phyloP scores from a whole-genome alignment of 805 yeast genomes.

The Torulaspora gathmanii region DNA sequence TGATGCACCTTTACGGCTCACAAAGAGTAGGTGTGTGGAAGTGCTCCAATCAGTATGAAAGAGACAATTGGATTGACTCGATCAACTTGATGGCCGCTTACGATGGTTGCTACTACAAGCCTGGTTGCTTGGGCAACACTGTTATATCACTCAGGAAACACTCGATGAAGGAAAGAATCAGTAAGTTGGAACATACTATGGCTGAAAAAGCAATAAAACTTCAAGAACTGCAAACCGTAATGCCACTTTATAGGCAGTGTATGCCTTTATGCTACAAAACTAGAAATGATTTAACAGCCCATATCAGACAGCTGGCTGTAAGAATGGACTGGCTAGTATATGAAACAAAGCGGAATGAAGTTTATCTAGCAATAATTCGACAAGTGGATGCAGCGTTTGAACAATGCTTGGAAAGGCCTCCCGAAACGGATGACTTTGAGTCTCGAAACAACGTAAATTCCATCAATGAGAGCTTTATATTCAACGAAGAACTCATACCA shows the following conservation, averaged over 20 bases:
- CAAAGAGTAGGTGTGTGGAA: constrained; percentile 40
- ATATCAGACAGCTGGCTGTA: constrained; percentile 46
- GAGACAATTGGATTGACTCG: constrained; percentile 54
- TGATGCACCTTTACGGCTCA: constrained; percentile 41
- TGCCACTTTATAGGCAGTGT: constrained; percentile 40
- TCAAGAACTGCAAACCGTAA: constrained; percentile 35
- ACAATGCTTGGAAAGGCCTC: background rate
- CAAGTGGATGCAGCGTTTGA: constrained; percentile 9
- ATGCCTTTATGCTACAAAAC: constrained; percentile 56
- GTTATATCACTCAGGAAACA: constrained; percentile 26
- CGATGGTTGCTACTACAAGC: constrained; percentile 24
- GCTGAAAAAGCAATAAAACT: constrained; percentile 38
- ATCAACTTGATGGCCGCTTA: constrained; percentile 32
- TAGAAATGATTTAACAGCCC: constrained; percentile 43
- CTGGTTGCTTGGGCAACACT: constrained; percentile 31
- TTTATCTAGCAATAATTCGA: constrained; percentile 37
- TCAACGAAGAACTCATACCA: constrained; percentile 20
- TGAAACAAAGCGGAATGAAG: constrained; percentile 44
- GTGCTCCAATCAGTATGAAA: constrained; percentile 43
- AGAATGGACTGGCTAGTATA: constrained; percentile 55
- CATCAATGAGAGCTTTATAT: constrained; percentile 21
- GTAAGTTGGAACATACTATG: constrained; percentile 36
- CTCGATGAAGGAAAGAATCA: constrained; percentile 34
- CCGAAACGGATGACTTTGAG: constrained; percentile 1
- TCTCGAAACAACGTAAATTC: constrained; percentile 9